Base-by-base conservation (phyloP, 2,329 filamentous ascomycete species). In the Fusarium poae region DNA sequence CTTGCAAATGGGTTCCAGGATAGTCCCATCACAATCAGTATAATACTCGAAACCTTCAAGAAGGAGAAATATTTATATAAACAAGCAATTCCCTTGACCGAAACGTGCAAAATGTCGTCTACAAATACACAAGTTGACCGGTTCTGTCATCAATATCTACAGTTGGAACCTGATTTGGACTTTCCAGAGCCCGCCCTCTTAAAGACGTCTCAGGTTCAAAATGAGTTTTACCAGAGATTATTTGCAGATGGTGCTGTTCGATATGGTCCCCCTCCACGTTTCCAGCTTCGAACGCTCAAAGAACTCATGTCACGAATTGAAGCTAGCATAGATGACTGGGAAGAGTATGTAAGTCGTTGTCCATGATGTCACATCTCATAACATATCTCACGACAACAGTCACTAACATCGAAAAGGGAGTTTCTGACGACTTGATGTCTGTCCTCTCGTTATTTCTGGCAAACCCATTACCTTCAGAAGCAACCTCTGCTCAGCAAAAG, bases 341-440 rank as follows among this genome's bases (percentile, higher is more conserved):
- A 97, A 72, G 85, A 92, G 84, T 89, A 97, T 90, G 94, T 97
- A 91, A 83, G 92, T 83, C 50, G 21, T 56, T 18, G 23, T 32
- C 50, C 12, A 23, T 25, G 10, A 32, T 25, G 29, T 27, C 29
- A n/a, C 13, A 12, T n/a, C 3, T 25, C 5, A 27, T 12, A 42
- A 7, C 7, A 18, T 20, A 27, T 10, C 5, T 27, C 7, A 30
- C 16, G 11, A 4, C 20, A 46, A 4, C 20, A 46, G 8, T 39
- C 53, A 62, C 77, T 80, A 57, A 79, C 68, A 42, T 6, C 30
- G 50, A 40, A 27, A 80, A 97, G 94, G 93, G 91, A 78, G 89
- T 97, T 46, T 93, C 91, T 65, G 92, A 97, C 79, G 85, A 91
- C 78, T 86, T 97, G 73, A 92, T 95, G 86, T 83, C 84, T 57